Conservation (phyloP, 2,329 filamentous ascomycete species). For the Cercospora sp. region DNA sequence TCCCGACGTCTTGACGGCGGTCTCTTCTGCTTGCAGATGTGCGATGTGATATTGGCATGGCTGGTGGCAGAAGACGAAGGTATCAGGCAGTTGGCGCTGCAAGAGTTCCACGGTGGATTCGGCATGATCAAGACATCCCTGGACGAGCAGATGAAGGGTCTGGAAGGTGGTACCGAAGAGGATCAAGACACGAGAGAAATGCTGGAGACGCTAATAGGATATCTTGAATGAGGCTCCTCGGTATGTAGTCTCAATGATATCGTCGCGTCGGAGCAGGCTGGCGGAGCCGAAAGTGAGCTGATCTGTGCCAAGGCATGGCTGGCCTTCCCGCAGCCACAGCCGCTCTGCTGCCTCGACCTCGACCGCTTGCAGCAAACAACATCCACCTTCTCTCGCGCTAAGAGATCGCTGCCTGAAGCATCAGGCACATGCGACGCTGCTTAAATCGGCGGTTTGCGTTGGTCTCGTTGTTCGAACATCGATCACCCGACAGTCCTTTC, state of each 20-base stretch:
- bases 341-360: slow-evolving; percentile 11
- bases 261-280: neutral
- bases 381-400: neutral
- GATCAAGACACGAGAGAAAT: slow-evolving; percentile 60
- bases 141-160: slow-evolving; percentile 64
- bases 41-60: slow-evolving; percentile 88
- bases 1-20: slow-evolving; percentile 78
- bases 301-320: neutral
- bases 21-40: slow-evolving; percentile 75
- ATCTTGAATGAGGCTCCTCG: neutral
- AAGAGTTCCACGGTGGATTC: slow-evolving; percentile 67
- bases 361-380: neutral
- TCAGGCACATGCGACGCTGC: neutral
- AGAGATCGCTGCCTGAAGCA: slow-evolving; percentile 1
- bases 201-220: slow-evolving; percentile 58
- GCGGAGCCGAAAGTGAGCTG: neutral
- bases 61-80: slow-evolving; percentile 84
- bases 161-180: slow-evolving; percentile 56
- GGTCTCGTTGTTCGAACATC: neutral
- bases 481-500: neutral
- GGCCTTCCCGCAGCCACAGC: neutral
- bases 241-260: neutral
- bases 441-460: neutral
- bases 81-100: slow-evolving; percentile 63
- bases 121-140: slow-evolving; percentile 66